phyloP scores from a whole-genome alignment of 768 basidiomycete species.

The Boletellus ananas region DNA sequence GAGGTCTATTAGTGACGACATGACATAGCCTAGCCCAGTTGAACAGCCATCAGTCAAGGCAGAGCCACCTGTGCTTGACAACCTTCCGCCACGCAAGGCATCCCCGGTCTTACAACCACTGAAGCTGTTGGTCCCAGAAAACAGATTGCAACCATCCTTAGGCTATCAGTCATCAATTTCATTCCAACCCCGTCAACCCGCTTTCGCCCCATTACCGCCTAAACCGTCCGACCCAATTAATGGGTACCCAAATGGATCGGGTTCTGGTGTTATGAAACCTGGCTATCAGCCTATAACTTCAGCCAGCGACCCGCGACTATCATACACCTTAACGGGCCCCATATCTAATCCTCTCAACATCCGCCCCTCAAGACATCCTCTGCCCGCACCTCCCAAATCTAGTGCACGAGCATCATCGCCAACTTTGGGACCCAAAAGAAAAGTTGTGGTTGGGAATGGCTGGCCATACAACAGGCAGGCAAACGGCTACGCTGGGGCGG shows the following conservation, averaged over 20 bases:
- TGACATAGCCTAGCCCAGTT: constrained; percentile 12
- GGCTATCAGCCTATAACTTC: constrained; percentile 28
- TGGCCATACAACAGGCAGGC: constrained; percentile 40
- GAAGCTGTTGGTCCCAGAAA: constrained; percentile 14
- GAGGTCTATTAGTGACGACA: neutral
- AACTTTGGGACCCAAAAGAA: constrained; percentile 13
- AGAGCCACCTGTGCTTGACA: constrained; percentile 13
- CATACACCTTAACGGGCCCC: constrained; percentile 40
- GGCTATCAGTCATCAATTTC: constrained; percentile 11
- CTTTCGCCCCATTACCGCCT: constrained; percentile 13
- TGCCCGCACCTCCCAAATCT: constrained; percentile 7
- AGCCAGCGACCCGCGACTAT: constrained; percentile 30
- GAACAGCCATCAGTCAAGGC: constrained; percentile 18
- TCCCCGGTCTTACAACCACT: constrained; percentile 9
- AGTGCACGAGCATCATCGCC: constrained; percentile 13
- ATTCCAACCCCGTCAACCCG: constrained; percentile 9
- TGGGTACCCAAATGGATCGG: constrained; percentile 10
- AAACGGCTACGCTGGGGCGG: constrained; percentile 22
- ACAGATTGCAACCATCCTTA: neutral
- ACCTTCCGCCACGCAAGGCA: constrained; percentile 10
- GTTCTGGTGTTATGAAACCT: constrained; percentile 18
- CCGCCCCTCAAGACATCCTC: constrained; percentile 40
- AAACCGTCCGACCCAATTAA: constrained; percentile 13
- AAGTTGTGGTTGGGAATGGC: constrained; percentile 43
- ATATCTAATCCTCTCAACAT: constrained; percentile 54